Conservation (phyloP, 805 yeast genomes). For the Helenozyma baotianmanensis region DNA sequence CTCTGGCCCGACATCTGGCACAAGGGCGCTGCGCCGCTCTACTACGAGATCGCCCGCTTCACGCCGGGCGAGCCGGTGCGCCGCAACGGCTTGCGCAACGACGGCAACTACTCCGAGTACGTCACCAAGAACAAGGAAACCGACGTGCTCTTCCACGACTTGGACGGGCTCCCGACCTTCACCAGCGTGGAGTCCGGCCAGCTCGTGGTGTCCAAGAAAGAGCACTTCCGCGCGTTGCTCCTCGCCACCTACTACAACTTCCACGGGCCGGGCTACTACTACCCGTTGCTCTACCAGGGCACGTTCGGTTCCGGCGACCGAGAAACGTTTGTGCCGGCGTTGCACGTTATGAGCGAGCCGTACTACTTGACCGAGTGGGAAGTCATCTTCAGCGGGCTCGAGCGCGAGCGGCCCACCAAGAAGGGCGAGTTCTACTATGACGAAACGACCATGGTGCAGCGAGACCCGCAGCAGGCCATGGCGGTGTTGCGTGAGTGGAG, state of each 20-base stretch:
- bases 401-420: slow-evolving; percentile 2
- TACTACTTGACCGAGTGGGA: slow-evolving; percentile 22
- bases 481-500: slow-evolving; percentile 23
- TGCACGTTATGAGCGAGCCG: slow-evolving; percentile 30
- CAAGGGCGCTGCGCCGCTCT: slow-evolving; percentile 18
- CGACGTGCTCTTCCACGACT: slow-evolving; percentile 26
- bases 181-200: slow-evolving; percentile 34
- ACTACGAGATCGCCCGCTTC: slow-evolving; percentile 16
- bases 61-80: slow-evolving; percentile 17
- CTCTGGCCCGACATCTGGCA: slow-evolving; percentile 24
- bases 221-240: slow-evolving; percentile 27
- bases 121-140: slow-evolving; percentile 12
- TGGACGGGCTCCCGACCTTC: slow-evolving; percentile 26
- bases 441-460: slow-evolving; percentile 30
- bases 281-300: slow-evolving; percentile 32
- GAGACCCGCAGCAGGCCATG: slow-evolving; percentile 21
- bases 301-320: slow-evolving; percentile 31
- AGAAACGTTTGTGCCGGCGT: slow-evolving; percentile 36
- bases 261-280: slow-evolving; percentile 25
- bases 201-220: slow-evolving; percentile 29
- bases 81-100: slow-evolving; percentile 27
- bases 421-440: slow-evolving; percentile 13
- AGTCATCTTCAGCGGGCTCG: slow-evolving; percentile 14
- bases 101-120: slow-evolving; percentile 20
- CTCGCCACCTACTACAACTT: slow-evolving; percentile 33